Base-by-base conservation (phyloP, 108 stramenopile genomes). In the Nitzschia sp. region DNA sequence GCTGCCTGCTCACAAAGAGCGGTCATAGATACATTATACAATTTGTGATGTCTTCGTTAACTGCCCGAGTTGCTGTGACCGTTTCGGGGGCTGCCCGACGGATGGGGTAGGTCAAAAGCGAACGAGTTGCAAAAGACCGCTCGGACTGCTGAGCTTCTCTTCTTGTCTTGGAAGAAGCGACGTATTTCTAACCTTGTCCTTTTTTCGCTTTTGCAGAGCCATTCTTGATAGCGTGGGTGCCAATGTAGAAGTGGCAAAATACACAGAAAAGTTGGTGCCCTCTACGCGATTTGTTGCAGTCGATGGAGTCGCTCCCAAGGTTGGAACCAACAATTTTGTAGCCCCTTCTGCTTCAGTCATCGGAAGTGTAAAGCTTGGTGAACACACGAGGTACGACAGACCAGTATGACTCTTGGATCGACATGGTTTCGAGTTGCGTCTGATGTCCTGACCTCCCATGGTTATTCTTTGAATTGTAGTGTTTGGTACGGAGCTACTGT, bases 401-500 rank as follows among this genome's bases (percentile, higher is more conserved):
- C n/a, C n/a, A n/a, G n/a, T n/a, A n/a, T n/a, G n/a, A n/a, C n/a
- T n/a, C n/a, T n/a, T n/a, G n/a, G n/a, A n/a, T n/a, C n/a, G n/a
- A n/a, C n/a, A n/a, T n/a, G n/a, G n/a, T n/a, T n/a, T n/a, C n/a
- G n/a, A n/a, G n/a, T n/a, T n/a, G n/a, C n/a, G n/a, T n/a, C n/a
- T n/a, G 19, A 35, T 50, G 19, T 50, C 48, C 21, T 50, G 48
- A 16, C 38, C 38, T 41, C 38, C 38, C 13, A 13, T 13, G 38
- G 11, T 19, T 3, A 68, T 58, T 55, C 50, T 50, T 53, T 28
- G 19, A 58, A 6, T 15, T 41, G 35, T 41, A 85, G 86, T 74
- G 80, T 95, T 27, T 95, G 94, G 94, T 95, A 95, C 58, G 91
- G 91, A 34, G 88, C 91, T 54, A 87, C 85, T 6, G 80, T 95